Base-by-base conservation (phyloP, 345 rosid genomes). In the Camelina hispida region DNA sequence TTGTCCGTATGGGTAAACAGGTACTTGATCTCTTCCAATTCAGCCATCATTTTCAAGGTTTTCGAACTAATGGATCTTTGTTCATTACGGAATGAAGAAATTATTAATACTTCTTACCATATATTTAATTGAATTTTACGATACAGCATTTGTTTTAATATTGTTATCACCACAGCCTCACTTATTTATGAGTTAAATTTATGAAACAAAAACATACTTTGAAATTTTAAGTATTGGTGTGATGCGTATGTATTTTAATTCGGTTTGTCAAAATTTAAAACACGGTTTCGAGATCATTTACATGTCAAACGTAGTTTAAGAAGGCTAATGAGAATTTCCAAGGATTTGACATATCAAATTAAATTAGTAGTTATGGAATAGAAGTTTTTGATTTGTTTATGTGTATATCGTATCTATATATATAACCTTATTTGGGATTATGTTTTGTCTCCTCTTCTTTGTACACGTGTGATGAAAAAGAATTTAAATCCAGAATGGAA, bases 401-500 rank as follows among this genome's bases (percentile, higher is more conserved):
- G 2, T 25, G 2, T 25, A 25, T 54, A 13, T 32, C 2, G 8
- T 30, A 46, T 61, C 9, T 32, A 25, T 25, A 25, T 50, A 23
- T 6, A 37, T 18, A 51, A 52, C 40, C 35, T 38, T 38, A 35
- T 47, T 10, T 47, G 12, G 10, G 66, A 2, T 42, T 14, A 44
- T 66, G 14, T 40, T 59, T 50, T 10, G 30, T 5, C 2, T n/a
- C 13, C 3, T n/a, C 13, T 7, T 54, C 7, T 68, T 61, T 59
- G 37, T 34, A 94, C 96, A 48, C 88, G 89, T 9, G 93, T 90
- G 34, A 78, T 90, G 47, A 88, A 86, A 78, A 78, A 83, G 62
- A 79, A 81, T 63, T 52, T 84, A 16, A 91, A 94, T 79, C 97
- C 97, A 3, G 88, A 86, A 73, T 91, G 97, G 97, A 83, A 94